These are phyloP conservation scores for Penicillium samsonianum DNA, from an alignment of 495 filamentous ascomycete genomes.

Conservation along the genomic window DNA sequence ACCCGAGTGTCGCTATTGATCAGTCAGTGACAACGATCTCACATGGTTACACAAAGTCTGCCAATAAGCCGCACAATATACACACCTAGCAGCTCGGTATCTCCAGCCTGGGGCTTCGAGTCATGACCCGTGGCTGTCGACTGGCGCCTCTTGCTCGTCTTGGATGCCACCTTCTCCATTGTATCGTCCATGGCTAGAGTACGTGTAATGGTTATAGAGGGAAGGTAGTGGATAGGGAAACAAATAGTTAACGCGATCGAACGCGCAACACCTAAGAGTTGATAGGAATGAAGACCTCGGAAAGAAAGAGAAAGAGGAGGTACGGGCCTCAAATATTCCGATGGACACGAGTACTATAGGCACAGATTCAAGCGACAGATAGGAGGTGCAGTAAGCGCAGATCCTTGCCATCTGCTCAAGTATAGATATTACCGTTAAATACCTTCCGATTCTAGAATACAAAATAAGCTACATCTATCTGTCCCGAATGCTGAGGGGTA, in stretches of 20 bases:
- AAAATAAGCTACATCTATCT: neutral
- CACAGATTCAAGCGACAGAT: neutral
- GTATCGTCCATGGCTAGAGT: slow-evolving; percentile 9
- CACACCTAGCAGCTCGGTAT: slow-evolving; percentile 38
- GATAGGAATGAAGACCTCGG: neutral
- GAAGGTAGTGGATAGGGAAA: neutral
- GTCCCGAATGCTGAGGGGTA: neutral
- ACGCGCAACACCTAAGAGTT: too few species aligned
- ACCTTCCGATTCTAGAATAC: neutral
- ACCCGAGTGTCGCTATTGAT: slow-evolving; percentile 50
- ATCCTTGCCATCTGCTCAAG: neutral
- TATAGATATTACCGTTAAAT: neutral
- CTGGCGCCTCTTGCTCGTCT: slow-evolving; percentile 13
- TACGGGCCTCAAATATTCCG: neutral
- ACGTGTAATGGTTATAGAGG: neutral
- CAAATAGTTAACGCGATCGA: neutral
- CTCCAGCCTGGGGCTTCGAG: slow-evolving; percentile 23
- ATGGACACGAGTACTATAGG: neutral
- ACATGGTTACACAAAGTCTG: neutral
- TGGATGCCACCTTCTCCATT: slow-evolving; percentile 16
- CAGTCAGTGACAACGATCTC: slow-evolving; percentile 1
- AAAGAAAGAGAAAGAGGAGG: neutral
- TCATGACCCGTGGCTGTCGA: slow-evolving; percentile 5
- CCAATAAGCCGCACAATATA: neutral
- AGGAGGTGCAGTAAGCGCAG: neutral